Base-by-base conservation (phyloP, 371 early-diverging fungal species). In the Basidiobolus meristosporus region DNA sequence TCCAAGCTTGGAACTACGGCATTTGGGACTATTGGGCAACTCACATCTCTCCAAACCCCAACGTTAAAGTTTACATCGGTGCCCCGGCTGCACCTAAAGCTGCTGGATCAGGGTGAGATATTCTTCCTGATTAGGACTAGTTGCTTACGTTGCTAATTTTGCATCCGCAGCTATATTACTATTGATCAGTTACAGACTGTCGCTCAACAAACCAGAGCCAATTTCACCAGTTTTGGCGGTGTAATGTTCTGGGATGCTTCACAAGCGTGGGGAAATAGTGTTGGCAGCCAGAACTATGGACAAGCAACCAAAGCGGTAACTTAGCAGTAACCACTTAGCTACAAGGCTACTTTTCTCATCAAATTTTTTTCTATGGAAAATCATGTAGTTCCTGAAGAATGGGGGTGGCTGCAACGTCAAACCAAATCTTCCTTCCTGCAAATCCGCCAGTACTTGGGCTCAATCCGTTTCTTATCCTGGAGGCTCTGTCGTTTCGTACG, bases 171-270 rank as follows among this genome's bases (percentile, higher is more conserved):
- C 26, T 26, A 26, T 26, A 26, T 26, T 26, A 26, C 26, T 3
- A 26, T 26, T 26, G 26, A 26, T 26, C 26, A 26, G 9, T 26
- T 26, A 9, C 26, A 26, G 26, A 26, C 26, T 9, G 26, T 26
- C 9, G 26, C 9, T 26, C 26, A 26, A 9, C 26, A 26, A 9
- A 26, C 47, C 9, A 43, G 53, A 5, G 36, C 44, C 2, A 44
- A 50, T 9, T 61, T 54, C 41, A 44, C 51, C 11, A 53, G 52
- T 11, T 74, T 74, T 52, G 72, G 71, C 16, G 75, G 75, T 31
- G 65, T 72, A 0, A 76, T 76, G 77, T 57, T 73, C 40, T 76
- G 77, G 77, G 77, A 76, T 43, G 69, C 63, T 12, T 38, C 38
- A 14, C 44, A 44, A 33, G 36, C 36, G 2, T 36, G 16, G 11